These are phyloP conservation scores for Tylopilus sp. DNA, from an alignment of 768 basidiomycete genomes.

Conservation along the genomic window DNA sequence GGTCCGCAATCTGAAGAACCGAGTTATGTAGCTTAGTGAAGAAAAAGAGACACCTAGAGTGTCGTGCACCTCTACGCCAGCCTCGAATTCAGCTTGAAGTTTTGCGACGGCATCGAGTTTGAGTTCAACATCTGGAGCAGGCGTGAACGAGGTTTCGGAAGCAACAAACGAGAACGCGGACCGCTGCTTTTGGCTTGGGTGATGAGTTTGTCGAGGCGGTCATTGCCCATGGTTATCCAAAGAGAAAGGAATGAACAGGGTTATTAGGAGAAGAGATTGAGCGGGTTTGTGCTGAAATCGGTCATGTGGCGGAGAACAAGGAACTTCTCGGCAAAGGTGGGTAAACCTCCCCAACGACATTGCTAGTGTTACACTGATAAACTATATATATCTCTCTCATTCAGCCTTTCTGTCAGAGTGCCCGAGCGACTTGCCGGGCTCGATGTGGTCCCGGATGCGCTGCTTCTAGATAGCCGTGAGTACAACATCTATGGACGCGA, in stretches of 20 bases:
- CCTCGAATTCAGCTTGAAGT: slow-evolving; percentile 72
- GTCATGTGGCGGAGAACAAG: slow-evolving; percentile 22
- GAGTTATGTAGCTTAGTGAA: slow-evolving; percentile 12
- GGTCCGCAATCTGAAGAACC: slow-evolving; percentile 58
- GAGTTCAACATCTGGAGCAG: slow-evolving; percentile 63
- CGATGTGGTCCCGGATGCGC: slow-evolving; percentile 75
- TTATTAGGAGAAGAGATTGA: slow-evolving; percentile 9
- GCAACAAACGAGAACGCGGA: slow-evolving; percentile 27
- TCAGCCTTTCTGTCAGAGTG: slow-evolving; percentile 72
- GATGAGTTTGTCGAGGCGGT: slow-evolving; percentile 56
- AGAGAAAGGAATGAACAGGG: slow-evolving; percentile 14
- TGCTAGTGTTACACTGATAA: slow-evolving; percentile 4
- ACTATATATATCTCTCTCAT: neutral
- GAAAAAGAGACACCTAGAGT: slow-evolving; percentile 6
- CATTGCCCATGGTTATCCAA: slow-evolving; percentile 47
- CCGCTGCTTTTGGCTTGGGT: slow-evolving; percentile 65
- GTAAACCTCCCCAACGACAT: slow-evolving; percentile 3
- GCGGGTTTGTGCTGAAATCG: slow-evolving; percentile 8
- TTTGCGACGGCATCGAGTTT: slow-evolving; percentile 80
- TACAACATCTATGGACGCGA: slow-evolving; percentile 5
- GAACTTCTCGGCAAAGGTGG: slow-evolving; percentile 4
- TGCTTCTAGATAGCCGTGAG: slow-evolving; percentile 62
- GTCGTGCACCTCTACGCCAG: slow-evolving; percentile 58
- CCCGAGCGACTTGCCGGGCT: slow-evolving; percentile 79
- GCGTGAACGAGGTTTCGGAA: slow-evolving; percentile 7